These are phyloP conservation scores for Cucurbita argyrosperma DNA, from an alignment of 306 rosid genomes.

Conservation along the genomic window DNA sequence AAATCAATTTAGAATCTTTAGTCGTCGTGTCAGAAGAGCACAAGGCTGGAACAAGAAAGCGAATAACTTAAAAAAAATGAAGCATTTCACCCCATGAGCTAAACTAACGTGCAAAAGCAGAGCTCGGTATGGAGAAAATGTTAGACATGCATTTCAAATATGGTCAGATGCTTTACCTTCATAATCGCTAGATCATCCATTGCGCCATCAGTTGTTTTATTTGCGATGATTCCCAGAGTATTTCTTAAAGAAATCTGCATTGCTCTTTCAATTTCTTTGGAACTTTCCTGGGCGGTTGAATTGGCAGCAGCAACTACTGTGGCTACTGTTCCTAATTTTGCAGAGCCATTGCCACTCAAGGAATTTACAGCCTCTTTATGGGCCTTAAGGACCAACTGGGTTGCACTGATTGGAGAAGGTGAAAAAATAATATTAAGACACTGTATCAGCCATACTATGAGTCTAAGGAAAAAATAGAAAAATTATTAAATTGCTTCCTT, in stretches of 20 bases:
- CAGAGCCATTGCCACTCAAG: constrained; percentile 81
- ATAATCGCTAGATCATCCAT: constrained; percentile 90
- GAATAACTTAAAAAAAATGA: background rate
- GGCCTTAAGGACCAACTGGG: constrained; percentile 92
- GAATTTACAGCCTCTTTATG: constrained; percentile 97
- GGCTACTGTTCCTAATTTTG: constrained; percentile 92
- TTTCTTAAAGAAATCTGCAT: constrained; percentile 92
- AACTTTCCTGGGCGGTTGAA: constrained; percentile 80
- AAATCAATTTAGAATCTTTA: background rate
- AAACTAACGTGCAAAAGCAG: background rate
- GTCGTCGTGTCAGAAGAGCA: background rate
- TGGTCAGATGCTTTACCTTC: constrained; percentile 40
- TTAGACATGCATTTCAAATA: background rate
- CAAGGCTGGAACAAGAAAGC: background rate
- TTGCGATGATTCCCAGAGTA: constrained; percentile 73
- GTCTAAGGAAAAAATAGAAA: background rate
- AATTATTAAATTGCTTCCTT: background rate
- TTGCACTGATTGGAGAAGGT: constrained; percentile 37
- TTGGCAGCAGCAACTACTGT: constrained; percentile 96
- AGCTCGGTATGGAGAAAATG: background rate
- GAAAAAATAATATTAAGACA: background rate
- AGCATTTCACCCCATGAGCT: background rate
- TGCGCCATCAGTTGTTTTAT: constrained; percentile 63
- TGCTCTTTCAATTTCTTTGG: constrained; percentile 90
- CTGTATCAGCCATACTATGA: background rate